Base-by-base conservation (phyloP, 805 yeast species). In the Zygoascus biomembranicola region DNA sequence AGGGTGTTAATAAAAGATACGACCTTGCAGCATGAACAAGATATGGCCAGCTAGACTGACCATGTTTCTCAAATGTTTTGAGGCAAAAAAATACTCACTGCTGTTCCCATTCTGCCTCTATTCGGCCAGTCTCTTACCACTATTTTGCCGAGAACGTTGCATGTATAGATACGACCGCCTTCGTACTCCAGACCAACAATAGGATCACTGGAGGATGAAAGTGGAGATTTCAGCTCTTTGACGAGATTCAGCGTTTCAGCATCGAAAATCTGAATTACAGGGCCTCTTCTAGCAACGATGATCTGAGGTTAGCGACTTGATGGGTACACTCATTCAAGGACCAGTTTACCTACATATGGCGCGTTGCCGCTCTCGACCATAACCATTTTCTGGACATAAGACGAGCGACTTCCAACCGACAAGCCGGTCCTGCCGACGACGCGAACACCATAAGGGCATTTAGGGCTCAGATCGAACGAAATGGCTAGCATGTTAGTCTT, bases 281-380 rank as follows among this genome's bases (percentile, higher is more conserved):
- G 62, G 13, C 63, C 61, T 41, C 57, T 56, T 19, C 64, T 49
- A 14, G 63, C 64, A 19, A 54, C 60, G 6, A 57, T 46, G 26
- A 60, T 51, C 57, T 60, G 26, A 9, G 14, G 43, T 48, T n/a
- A 19, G 31, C 5, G 2, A 11, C 4, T 13, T 16, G 42, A 11
- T 3, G 26, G 5, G 10, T 35, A 5, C 28, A 23, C 28, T 4
- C 28, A 23, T 23, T 23, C 28, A 23, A 23, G 28, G 28, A 23
- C 28, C 4, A 11, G 13, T 20, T 8, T 13, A 50, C 60, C 1
- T 47, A 58, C 61, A 26, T 47, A 51, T 54, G 18, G 19, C 35
- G 16, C 32, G 13, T 44, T 46, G 16, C 49, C 49, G 2, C n/a
- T 19, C 19, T 31, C 47, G 5, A 52, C 49, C 8, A 32, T 23